Percentiles rank a stretch among this genome's conserved stretches.
phyloP scores from a whole-genome alignment of 208 protist genomes.

The Leishmania lainsoni region DNA sequence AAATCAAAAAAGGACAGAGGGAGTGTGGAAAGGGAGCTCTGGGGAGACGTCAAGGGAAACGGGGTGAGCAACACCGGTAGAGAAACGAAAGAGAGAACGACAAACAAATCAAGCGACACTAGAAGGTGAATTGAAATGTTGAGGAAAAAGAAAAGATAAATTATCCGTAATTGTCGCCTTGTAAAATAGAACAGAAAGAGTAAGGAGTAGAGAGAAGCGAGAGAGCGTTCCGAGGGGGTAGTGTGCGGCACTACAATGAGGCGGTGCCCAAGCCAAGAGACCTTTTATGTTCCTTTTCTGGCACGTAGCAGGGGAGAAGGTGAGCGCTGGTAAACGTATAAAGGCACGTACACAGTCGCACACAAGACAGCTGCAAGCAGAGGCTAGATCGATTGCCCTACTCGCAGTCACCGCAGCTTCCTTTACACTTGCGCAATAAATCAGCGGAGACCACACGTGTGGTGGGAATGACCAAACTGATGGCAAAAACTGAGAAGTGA shows the following conservation, averaged over 20 bases:
- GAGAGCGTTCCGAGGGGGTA: too few relatives aligned
- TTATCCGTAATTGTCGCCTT: too few relatives aligned
- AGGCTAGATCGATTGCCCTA: background rate
- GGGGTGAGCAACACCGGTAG: background rate
- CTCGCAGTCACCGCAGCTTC: background rate
- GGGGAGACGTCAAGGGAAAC: background rate
- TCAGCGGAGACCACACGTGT: background rate
- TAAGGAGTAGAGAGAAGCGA: too few relatives aligned
- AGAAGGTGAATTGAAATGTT: background rate
- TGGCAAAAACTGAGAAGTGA: background rate
- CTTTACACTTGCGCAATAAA: background rate
- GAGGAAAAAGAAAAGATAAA: background rate
- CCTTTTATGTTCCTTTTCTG: too few relatives aligned
- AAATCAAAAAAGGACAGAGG: background rate
- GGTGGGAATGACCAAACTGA: background rate
- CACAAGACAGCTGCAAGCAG: background rate
- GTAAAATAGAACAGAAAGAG: too few relatives aligned
- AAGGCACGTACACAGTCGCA: background rate
- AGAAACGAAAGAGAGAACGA: background rate
- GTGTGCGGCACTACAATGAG: too few relatives aligned
- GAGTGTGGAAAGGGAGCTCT: background rate
- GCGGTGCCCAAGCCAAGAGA: too few relatives aligned
- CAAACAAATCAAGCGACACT: background rate
- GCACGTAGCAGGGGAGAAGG: too few relatives aligned
- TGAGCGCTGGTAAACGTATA: background rate